Percentiles rank a stretch among this genome's conserved stretches.
These are phyloP conservation scores for Calocera viscosa DNA, from an alignment of 768 basidiomycete species.

Conservation along the genomic window DNA sequence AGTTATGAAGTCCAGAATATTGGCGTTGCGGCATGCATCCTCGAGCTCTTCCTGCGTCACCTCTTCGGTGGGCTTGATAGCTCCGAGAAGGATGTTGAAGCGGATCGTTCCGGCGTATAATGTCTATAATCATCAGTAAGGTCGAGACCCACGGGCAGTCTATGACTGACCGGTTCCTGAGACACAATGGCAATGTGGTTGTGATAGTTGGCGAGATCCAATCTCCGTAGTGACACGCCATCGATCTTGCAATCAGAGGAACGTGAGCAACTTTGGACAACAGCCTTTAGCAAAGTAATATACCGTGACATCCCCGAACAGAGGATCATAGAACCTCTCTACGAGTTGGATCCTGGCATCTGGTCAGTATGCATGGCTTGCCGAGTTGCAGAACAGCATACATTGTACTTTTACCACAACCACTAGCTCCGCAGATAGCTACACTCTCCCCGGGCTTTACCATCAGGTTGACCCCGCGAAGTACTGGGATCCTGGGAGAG, in stretches of 20 bases:
- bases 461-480: constrained; percentile 34
- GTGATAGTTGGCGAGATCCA: constrained; percentile 20
- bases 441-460: constrained; percentile 69
- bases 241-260: constrained; percentile 12
- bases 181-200: constrained; percentile 30
- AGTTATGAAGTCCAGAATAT: constrained; percentile 31
- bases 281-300: neutral
- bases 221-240: constrained; percentile 13
- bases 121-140: constrained; percentile 27
- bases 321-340: constrained; percentile 74
- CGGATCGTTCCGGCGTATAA: constrained; percentile 31
- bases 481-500: constrained; percentile 22
- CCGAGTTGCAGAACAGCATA: neutral
- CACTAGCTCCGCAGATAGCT: constrained; percentile 72
- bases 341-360: constrained; percentile 55
- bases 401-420: constrained; percentile 33
- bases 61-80: constrained; percentile 48
- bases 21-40: constrained; percentile 29
- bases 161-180: constrained; percentile 26
- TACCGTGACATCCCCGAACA: constrained; percentile 49
- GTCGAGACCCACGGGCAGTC: neutral
- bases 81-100: constrained; percentile 36
- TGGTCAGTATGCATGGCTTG: neutral
- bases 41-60: constrained; percentile 32
- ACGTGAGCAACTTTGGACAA: neutral